Base-by-base conservation (phyloP, 352 stramenopile species). In the Phytopythium aichiense region DNA sequence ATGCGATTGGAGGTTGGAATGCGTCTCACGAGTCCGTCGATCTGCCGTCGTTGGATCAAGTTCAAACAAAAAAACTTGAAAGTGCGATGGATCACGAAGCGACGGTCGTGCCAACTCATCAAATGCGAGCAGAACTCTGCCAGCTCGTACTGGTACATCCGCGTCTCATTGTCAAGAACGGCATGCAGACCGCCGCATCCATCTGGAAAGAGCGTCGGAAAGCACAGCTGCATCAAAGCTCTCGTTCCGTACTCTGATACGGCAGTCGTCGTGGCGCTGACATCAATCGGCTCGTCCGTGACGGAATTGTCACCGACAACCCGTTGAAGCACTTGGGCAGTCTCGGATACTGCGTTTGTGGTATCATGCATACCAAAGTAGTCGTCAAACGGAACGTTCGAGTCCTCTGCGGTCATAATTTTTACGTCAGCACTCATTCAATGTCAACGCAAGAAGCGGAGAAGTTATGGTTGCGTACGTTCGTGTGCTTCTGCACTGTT, bases 31-130 rank as follows among this genome's bases (percentile, higher is more conserved):
- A 73, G 23, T 7, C 68, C 68, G 28, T 74, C 64, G 7, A 71
- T 56, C 56, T 73, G 63, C 0, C 67, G 51, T 0, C 67, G n/a
- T 22, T 73, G 67, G 43, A 73, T 70, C 15, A 74, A 13, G 28
- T 67, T 67, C 23, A 73, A 38, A 20, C 62, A 74, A 25, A 66
- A 66, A 18, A 74, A 70, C 28, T 74, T 71, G 54, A 74, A 74
- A 2, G 63, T 71, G 4, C 4, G 33, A 20, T 68, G 63, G 1
- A 61, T 61, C 0, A 68, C 52, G 22, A 68, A 68, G 0, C 63
- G 63, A 5, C 63, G 49, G 25, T 68, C 62, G 20, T 68, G 62
- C 56, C 56, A 68, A 9, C n/a, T 18, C 63, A 69, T 69, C 11
- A 74, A n/a, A 45, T 69, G 61, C 0, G 57, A 30, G 46, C 56